Base-by-base conservation (phyloP, 2,329 filamentous ascomycete genomes). In the Cyphellophora attinorum region DNA sequence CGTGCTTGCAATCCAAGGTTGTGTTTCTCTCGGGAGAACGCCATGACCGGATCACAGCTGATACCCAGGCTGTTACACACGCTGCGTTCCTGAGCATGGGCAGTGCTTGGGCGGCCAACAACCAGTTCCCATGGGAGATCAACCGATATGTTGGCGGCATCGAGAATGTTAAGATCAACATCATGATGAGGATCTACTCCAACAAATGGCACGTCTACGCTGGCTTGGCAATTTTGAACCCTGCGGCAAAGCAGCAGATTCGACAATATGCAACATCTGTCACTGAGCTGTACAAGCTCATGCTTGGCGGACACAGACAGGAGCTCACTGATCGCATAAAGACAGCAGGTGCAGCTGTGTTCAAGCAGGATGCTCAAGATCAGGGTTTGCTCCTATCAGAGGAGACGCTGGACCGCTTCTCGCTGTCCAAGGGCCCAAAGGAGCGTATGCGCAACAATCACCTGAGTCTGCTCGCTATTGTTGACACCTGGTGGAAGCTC, bases 161-260 rank as follows among this genome's bases (percentile, higher is more conserved):
- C 52, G 91, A 98, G 61, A 98, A 98, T 58, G 89, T 96, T 51
- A 98, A 98, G 65, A 94, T 96, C 66, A 98, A 98, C 64, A 79
- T 96, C 48, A 96, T 86, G 48, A 68, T 98, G 47, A 86, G 91
- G 50, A 96, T 98, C 63, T 98, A 96, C 65, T 80, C 81, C 40
- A 93, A 95, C 60, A 98, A 96, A 61, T 98, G 93, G 93, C 93
- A 98, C 65, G 91, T 98, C 38, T 98, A 98, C 59, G 91, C 91
- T 13, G 91, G 91, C 1, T 79, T 98, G 6, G 91, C 93, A 8
- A 98, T 98, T 53, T 73, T 98, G 39, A 98, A 98, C 57, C 91
- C 91, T 0, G 81, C 86, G 39, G 91, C 91, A 3, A 83, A 82
- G 57, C 73, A 81, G 58, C 91, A 98, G 62, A 96, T 98, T 52